Evolutionary conservation across 306 rosid species (phyloP).

Genomic region (Hippophae tibetana): DNA sequence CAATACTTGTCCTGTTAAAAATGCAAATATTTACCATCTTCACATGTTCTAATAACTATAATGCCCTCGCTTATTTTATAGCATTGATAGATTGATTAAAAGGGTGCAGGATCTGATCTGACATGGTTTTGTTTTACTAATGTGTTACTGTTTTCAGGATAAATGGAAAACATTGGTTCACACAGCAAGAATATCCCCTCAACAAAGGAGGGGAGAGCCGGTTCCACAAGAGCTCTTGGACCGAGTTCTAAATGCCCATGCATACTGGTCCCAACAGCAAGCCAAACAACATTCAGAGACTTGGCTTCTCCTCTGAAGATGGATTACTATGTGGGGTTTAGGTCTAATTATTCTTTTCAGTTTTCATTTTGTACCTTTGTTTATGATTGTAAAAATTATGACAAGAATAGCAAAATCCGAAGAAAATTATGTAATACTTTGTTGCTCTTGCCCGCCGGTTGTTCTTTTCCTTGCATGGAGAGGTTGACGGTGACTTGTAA

Average conservation of each 20-base stretch:
- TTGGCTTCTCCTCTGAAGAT: slow-evolving; percentile 2
- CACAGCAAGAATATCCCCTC: slow-evolving; percentile 74
- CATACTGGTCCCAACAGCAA: slow-evolving; percentile 66
- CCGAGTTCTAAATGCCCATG: slow-evolving; percentile 62
- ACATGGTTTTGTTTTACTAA: not conserved
- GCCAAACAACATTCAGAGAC: slow-evolving; percentile 34
- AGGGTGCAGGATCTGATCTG: slow-evolving; percentile 14
- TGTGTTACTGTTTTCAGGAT: slow-evolving; percentile 30
- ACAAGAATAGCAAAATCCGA: slow-evolving; percentile 18
- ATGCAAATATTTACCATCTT: too few species aligned
- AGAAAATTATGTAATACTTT: slow-evolving; percentile 19
- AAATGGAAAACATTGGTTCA: slow-evolving; percentile 85
- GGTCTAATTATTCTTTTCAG: not conserved
- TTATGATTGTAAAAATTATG: slow-evolving; percentile 13
- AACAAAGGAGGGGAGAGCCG: slow-evolving; percentile 71
- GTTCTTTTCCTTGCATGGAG: slow-evolving; percentile 12
- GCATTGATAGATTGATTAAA: not conserved
- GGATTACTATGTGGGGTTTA: not conserved
- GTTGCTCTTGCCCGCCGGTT: slow-evolving; percentile 9
- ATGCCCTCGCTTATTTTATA: too few species aligned
- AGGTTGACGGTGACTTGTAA: slow-evolving; percentile 11
- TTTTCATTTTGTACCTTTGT: not conserved
- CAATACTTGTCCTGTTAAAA: too few species aligned
- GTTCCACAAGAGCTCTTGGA: slow-evolving; percentile 79
- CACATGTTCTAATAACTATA: too few species aligned